Percentiles rank a stretch among this genome's conserved stretches.
Conservation (phyloP, 1,284 basidiomycete species). For the Trametes sp. region DNA sequence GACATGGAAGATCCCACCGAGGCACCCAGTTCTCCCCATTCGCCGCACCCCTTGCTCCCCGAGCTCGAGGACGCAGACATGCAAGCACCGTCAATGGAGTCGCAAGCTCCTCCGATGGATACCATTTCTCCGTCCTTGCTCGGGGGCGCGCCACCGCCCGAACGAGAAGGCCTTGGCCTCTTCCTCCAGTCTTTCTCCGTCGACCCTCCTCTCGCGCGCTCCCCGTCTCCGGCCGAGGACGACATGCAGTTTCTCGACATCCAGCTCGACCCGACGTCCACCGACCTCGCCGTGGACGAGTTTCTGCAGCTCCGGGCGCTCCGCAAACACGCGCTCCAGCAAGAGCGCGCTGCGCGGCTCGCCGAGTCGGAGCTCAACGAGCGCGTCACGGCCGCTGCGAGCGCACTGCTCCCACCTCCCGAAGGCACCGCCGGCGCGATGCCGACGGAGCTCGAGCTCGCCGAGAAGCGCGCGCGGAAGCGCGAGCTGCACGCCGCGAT, state of each 20-base stretch:
- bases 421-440: conserved; percentile 2
- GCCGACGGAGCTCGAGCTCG: conserved; percentile 28
- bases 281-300: conserved; percentile 40
- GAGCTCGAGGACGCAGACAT: conserved; percentile 22
- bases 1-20: conserved; percentile 23
- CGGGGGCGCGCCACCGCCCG: conserved; percentile 26
- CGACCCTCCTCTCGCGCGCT: conserved; percentile 48
- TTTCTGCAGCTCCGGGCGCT: conserved; percentile 46
- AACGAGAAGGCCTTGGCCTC: conserved; percentile 34
- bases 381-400: conserved; percentile 35
- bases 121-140: conserved; percentile 31
- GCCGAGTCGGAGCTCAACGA: conserved; percentile 46
- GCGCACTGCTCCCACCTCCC: conserved; percentile 34
- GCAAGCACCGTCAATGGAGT: conserved; percentile 2
- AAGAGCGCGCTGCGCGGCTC: conserved; percentile 50
- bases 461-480: conserved; percentile 36
- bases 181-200: conserved; percentile 34
- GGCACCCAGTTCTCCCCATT: conserved; percentile 25
- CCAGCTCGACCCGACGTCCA: conserved; percentile 49
- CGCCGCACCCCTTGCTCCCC: conserved; percentile 26
- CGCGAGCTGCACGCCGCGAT: conserved; percentile 48
- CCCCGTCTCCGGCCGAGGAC: conserved; percentile 56
- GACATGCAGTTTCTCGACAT: conserved; percentile 45
- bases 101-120: conserved; percentile 13
- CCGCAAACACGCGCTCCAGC: conserved; percentile 47